Percentiles rank a stretch among this genome's conserved stretches.
Conservation (phyloP, 371 early-diverging fungal species). For the Apophysomyces elegans region DNA sequence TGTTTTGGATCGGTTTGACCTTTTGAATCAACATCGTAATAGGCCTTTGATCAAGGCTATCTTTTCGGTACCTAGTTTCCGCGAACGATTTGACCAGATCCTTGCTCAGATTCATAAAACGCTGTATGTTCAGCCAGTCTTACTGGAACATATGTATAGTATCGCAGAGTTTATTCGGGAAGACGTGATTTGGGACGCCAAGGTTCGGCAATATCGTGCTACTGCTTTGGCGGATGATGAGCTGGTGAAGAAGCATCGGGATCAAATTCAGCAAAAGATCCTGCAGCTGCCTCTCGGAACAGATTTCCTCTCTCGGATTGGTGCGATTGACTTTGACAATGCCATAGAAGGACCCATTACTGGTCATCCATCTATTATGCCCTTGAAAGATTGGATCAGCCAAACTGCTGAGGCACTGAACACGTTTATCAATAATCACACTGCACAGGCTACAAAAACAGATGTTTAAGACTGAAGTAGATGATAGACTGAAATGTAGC, state of each 20-base stretch:
- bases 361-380: conserved; percentile 30
- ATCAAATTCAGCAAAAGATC: conserved; percentile 30
- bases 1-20: conserved; percentile 26
- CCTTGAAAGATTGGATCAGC: conserved; percentile 28
- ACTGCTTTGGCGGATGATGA: conserved; percentile 7
- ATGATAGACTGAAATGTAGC: no score
- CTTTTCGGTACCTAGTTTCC: conserved; percentile 22
- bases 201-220: conserved; percentile 6
- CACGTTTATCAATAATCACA: not conserved
- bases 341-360: conserved; percentile 30
- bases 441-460: no score
- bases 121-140: conserved; percentile 9
- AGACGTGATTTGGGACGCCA: conserved; percentile 34
- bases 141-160: conserved; percentile 16
- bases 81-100: conserved; percentile 19
- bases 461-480: no score
- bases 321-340: conserved; percentile 26
- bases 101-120: conserved; percentile 19
- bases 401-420: conserved; percentile 18
- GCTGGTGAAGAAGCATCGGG: conserved; percentile 13
- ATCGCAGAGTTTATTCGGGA: conserved; percentile 24
- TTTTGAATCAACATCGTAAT: conserved; percentile 9
- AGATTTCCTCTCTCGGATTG: conserved; percentile 32
- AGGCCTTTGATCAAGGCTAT: conserved; percentile 32
- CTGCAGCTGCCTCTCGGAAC: conserved; percentile 36